Evolutionary conservation across 2,329 filamentous ascomycete species (phyloP).

Genomic region (Cladosporium sphaerospermum): DNA sequence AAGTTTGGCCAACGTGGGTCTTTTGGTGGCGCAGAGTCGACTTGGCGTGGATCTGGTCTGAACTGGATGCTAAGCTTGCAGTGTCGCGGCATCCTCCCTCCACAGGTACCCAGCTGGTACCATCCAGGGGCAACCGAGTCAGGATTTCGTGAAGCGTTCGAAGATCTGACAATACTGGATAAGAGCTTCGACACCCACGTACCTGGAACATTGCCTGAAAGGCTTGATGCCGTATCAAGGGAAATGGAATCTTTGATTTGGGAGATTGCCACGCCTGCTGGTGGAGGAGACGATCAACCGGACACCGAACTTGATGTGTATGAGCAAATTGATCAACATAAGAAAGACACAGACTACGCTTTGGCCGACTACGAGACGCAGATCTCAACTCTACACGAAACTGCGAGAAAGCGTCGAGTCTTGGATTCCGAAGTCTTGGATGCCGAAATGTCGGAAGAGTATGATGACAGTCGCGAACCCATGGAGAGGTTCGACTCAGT

Average conservation of each 20-base stretch:
- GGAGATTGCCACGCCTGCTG: neutral
- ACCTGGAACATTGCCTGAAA: too few relatives aligned
- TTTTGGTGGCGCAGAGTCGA: slow-evolving; percentile 17
- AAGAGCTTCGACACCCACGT: too few relatives aligned
- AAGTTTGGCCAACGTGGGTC: slow-evolving; percentile 17
- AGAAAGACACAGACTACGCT: neutral
- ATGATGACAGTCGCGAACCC: too few relatives aligned
- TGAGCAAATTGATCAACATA: neutral
- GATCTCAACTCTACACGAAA: neutral
- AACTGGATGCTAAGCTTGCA: slow-evolving; percentile 33
- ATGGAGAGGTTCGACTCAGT: too few relatives aligned
- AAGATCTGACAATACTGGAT: too few relatives aligned
- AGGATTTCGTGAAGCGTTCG: too few relatives aligned
- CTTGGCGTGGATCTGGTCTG: slow-evolving; percentile 24
- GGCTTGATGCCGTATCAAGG: too few relatives aligned
- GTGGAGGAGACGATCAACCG: neutral
- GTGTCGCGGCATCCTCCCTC: slow-evolving; percentile 30
- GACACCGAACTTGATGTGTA: slow-evolving; percentile 3
- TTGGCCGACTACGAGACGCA: too few relatives aligned
- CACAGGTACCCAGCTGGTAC: slow-evolving; percentile 14
- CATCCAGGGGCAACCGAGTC: neutral
- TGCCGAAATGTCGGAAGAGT: too few relatives aligned
- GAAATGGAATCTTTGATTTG: neutral
- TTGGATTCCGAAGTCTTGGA: too few relatives aligned
- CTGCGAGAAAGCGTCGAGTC: too few relatives aligned